phyloP scores from a whole-genome alignment of 202 grass and related monocot genomes.

The Panicum hallii region DNA sequence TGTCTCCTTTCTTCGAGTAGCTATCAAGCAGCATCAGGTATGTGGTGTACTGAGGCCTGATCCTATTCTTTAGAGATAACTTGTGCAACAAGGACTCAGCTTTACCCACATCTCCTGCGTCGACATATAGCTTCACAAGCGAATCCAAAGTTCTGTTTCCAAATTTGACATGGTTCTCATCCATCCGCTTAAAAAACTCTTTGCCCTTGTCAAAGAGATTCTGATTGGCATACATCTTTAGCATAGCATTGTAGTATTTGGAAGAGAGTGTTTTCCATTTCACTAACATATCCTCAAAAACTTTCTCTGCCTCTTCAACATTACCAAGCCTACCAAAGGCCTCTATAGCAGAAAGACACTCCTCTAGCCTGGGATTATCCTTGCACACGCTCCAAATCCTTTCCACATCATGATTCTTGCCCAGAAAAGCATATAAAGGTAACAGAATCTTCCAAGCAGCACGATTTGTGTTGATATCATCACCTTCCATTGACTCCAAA shows the following conservation, averaged over 20 bases:
- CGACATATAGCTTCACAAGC: slow-evolving; percentile 64
- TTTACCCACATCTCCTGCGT: slow-evolving; percentile 68
- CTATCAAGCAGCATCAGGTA: slow-evolving; percentile 62
- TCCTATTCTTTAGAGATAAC: slow-evolving; percentile 38
- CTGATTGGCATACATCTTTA: slow-evolving; percentile 67
- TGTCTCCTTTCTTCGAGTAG: slow-evolving; percentile 77
- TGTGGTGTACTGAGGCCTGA: slow-evolving; percentile 57
- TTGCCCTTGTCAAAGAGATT: slow-evolving; percentile 81
- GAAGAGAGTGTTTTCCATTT: slow-evolving; percentile 39
- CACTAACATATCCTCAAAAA: slow-evolving; percentile 60
- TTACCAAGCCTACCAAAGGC: slow-evolving; percentile 67
- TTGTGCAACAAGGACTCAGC: slow-evolving; percentile 69
- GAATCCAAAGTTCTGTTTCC: slow-evolving; percentile 53
- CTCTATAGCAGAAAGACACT: slow-evolving; percentile 62
- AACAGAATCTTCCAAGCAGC: slow-evolving; percentile 60
- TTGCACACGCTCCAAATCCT: slow-evolving; percentile 77
- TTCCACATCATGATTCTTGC: slow-evolving; percentile 65
- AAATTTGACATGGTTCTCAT: slow-evolving; percentile 45
- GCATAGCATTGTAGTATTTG: slow-evolving; percentile 59
- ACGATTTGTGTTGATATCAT: slow-evolving; percentile 60
- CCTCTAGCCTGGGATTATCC: slow-evolving; percentile 43
- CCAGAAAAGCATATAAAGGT: slow-evolving; percentile 70
- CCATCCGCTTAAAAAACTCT: slow-evolving; percentile 67
- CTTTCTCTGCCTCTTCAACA: slow-evolving; percentile 65
- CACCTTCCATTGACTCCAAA: slow-evolving; percentile 67